Evolutionary conservation across 2,329 filamentous ascomycete genomes (phyloP).

Genomic region (Coleophoma eucalyptorum): DNA sequence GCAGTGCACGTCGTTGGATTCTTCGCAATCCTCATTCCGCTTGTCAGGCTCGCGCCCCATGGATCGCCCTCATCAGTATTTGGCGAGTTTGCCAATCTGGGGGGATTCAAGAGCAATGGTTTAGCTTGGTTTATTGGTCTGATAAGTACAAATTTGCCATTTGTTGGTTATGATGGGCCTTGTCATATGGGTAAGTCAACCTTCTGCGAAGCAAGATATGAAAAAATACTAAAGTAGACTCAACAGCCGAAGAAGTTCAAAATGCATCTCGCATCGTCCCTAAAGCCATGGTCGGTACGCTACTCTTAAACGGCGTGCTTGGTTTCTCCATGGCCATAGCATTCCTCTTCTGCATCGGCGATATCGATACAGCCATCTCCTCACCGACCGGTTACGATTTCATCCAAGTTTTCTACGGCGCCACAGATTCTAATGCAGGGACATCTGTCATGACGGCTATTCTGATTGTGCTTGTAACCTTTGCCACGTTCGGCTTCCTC

Average conservation of each 20-base stretch:
- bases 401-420: slow-evolving; percentile 50
- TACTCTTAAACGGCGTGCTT: slow-evolving; percentile 45
- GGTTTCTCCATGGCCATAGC: slow-evolving; percentile 55
- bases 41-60: slow-evolving; percentile 28
- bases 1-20: slow-evolving; percentile 41
- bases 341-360: slow-evolving; percentile 39
- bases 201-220: slow-evolving; percentile 37
- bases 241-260: slow-evolving; percentile 37
- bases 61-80: slow-evolving; percentile 35
- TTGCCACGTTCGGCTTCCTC: slow-evolving; percentile 29
- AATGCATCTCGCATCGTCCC: slow-evolving; percentile 47
- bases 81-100: slow-evolving; percentile 36
- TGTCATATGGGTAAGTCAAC: slow-evolving; percentile 11
- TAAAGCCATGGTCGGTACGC: slow-evolving; percentile 42
- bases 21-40: slow-evolving; percentile 31
- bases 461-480: slow-evolving; percentile 27
- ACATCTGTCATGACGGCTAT: slow-evolving; percentile 25
- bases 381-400: slow-evolving; percentile 50
- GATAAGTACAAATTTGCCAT: slow-evolving; percentile 28
- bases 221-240: neutral
- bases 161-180: slow-evolving; percentile 26
- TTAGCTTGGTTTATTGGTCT: slow-evolving; percentile 43
- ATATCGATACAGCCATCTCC: slow-evolving; percentile 34
- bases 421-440: slow-evolving; percentile 32
- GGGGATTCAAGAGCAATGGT: slow-evolving; percentile 38